Evolutionary conservation across 2,329 filamentous ascomycete genomes (phyloP), one percentile per base, ranked within the genome.

Genomic region (Colletotrichum lindemuthianum): DNA sequence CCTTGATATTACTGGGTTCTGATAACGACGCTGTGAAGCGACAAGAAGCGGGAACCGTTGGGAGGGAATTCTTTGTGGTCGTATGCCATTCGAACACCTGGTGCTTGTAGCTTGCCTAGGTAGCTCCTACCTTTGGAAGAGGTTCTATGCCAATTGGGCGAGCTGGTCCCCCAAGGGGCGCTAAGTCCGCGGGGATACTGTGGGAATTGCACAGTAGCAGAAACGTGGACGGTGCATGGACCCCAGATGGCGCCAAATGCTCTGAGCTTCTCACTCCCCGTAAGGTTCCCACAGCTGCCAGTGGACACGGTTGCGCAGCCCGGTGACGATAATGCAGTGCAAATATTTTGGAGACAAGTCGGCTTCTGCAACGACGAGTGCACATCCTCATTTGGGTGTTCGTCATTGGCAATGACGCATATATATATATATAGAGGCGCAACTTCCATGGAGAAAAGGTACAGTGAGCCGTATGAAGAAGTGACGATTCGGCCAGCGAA

Each of bases 291-390:
- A 59, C 55, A 8, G 36, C 24, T 48, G 16, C 44, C 34, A 48
- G 47, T 63, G 63, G 63, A 65, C 63, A 65, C 63, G 52, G 51
- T 65, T 60, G 58, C 61, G 51, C 57, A 50, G 56, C 24, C 10
- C 13, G 24, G 12, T 5, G 24, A 37, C 16, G 45, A 33, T 41
- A 49, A 56, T 56, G 34, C 24, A 47, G 15, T 36, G 54, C 54
- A 48, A 47, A 49, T 49, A 43, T 41, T 41, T 16, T 15, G 50
- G 11, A 12, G 10, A 1, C 45, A 12, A 33, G 36, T 9, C 41
- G 43, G 43, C 11, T 45, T 15, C 45, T 45, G 16, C 33, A 44
- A 16, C 58, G 9, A 55, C 41, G n/a, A 55, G 10, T 6, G 57
- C 57, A 16, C 13, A 50, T 43, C 57, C 12, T 32, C 34, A 63